phyloP scores from a whole-genome alignment of 768 basidiomycete genomes.

The Termitomyces sp. region DNA sequence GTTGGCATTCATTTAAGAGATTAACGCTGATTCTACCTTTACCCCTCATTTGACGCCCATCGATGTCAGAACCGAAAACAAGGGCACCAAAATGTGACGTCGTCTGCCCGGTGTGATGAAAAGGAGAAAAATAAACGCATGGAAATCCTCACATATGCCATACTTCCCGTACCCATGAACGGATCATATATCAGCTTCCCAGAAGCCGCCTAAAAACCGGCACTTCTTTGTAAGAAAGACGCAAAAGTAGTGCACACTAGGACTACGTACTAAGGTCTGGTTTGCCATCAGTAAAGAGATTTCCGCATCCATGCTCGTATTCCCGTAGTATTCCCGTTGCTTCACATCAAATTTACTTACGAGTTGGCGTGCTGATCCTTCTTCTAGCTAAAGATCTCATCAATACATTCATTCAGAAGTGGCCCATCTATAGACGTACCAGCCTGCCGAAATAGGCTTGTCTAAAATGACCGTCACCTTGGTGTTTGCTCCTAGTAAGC shows the following conservation, averaged over 20 bases:
- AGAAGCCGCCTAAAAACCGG: slow-evolving; percentile 58
- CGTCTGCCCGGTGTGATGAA: slow-evolving; percentile 42
- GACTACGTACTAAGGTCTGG: slow-evolving; percentile 67
- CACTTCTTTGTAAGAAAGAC: not conserved
- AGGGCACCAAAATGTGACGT: slow-evolving; percentile 83
- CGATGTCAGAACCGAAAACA: slow-evolving; percentile 92
- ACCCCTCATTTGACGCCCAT: slow-evolving; percentile 95
- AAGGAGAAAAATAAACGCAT: not conserved
- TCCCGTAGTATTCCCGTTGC: slow-evolving; percentile 86
- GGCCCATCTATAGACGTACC: slow-evolving; percentile 43
- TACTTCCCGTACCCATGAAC: slow-evolving; percentile 90
- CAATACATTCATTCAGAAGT: not conserved
- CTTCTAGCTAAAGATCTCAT: slow-evolving; percentile 34
- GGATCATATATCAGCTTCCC: slow-evolving; percentile 94
- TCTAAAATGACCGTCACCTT: slow-evolving; percentile 63
- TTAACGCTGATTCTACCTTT: slow-evolving; percentile 49
- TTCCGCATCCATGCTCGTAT: slow-evolving; percentile 97
- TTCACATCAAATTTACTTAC: slow-evolving; percentile 80
- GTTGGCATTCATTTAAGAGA: not conserved
- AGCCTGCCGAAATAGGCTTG: slow-evolving; percentile 83
- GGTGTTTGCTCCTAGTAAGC: slow-evolving; percentile 39
- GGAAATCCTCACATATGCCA: slow-evolving; percentile 63
- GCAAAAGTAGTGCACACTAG: not conserved
- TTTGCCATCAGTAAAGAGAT: slow-evolving; percentile 96
- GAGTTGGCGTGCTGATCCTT: slow-evolving; percentile 65